phyloP scores from a whole-genome alignment of 176 grass and related monocot species.

The Triticum timopheevii region DNA sequence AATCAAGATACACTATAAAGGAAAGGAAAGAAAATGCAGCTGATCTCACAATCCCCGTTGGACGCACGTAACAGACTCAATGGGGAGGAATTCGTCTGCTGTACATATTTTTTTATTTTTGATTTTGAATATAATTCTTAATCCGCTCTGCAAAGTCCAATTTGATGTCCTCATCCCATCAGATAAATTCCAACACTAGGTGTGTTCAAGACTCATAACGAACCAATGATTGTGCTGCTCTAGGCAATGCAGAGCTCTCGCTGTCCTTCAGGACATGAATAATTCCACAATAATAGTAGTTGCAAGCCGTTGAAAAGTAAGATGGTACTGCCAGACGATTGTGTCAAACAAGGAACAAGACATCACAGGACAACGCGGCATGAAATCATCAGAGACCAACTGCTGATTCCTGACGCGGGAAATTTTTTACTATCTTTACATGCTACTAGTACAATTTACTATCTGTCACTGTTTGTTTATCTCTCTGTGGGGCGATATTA shows the following conservation, averaged over 20 bases:
- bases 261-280: background rate
- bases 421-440: constrained; percentile 37
- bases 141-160: too few species aligned
- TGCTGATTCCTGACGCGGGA: background rate
- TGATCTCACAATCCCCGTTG: too few species aligned
- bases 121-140: too few species aligned
- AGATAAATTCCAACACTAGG: too few species aligned
- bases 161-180: too few species aligned
- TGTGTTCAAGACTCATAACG: background rate
- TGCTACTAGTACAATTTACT: background rate
- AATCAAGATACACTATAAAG: too few species aligned
- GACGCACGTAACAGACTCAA: too few species aligned
- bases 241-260: background rate
- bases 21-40: too few species aligned
- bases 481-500: background rate
- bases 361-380: background rate
- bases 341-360: background rate
- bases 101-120: too few species aligned
- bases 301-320: background rate
- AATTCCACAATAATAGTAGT: background rate
- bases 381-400: background rate
- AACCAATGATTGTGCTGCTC: background rate
- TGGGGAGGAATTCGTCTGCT: too few species aligned
- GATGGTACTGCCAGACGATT: too few species aligned
- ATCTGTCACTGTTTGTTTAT: background rate